Base-by-base conservation (phyloP, 2,329 filamentous ascomycete species). In the Paecilomyces niveus region DNA sequence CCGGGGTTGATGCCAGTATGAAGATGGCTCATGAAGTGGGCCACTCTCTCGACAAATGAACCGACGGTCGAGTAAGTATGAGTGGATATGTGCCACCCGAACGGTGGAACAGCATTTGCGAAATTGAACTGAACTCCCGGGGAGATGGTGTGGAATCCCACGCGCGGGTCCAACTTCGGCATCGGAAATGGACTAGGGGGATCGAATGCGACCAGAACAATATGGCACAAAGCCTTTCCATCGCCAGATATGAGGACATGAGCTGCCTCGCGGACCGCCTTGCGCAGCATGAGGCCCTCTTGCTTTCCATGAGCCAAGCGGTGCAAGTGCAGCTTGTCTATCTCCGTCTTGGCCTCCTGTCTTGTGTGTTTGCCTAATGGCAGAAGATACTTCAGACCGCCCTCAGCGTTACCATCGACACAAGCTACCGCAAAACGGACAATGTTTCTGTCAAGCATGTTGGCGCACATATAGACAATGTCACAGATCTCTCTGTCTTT, bases 131-230 rank as follows among this genome's bases (percentile, higher is more conserved):
- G 60, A 26, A 56, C 52, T 24, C 68, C 64, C 2, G 70, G 68
- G 11, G 71, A 70, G 31, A 74, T 64, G 0, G 72, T 69, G 58
- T 74, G 72, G 32, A 74, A 64, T 15, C 70, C 67, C 26, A 75
- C 61, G 9, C 62, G 63, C 4, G 62, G 61, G 35, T 69, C 61
- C 13, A 65, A 61, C 29, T 56, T 57, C 35, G 65, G 62, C n/a
- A 67, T 59, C 7, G 58, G 58, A 9, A 70, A 56, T 13, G 62
- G 59, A 7, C 60, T 59, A 35, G 58, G 62, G 5, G 63, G 57
- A 9, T 61, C 61, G 3, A 66, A 58, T 26, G 72, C 72, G 26
- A 74, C 52, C 10, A 74, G 61, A 54, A 74, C 70, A 32, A 74
- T 56, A 61, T 75, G 72, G 21, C 71, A 67, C 49, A 68, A 67